phyloP scores from a whole-genome alignment of 2,329 filamentous ascomycete species.

The Alternaria triticimaculans region DNA sequence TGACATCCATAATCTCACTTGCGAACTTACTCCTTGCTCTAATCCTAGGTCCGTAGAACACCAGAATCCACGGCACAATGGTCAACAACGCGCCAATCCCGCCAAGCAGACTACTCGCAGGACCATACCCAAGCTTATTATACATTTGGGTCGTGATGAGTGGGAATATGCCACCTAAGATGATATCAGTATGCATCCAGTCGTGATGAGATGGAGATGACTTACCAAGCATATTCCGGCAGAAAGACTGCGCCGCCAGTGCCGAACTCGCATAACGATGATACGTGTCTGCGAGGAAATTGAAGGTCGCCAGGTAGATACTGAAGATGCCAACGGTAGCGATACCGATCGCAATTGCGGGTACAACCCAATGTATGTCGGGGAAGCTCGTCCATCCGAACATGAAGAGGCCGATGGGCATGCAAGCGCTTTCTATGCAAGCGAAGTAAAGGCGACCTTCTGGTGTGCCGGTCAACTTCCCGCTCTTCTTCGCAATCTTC shows the following conservation, averaged over 20 bases:
- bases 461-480: slow-evolving; percentile 55
- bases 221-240: slow-evolving; percentile 75
- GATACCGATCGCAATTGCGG: slow-evolving; percentile 71
- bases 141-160: slow-evolving; percentile 79
- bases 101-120: slow-evolving; percentile 77
- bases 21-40: slow-evolving; percentile 79
- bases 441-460: slow-evolving; percentile 85
- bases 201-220: background rate
- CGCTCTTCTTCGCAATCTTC: slow-evolving; percentile 61
- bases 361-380: slow-evolving; percentile 73
- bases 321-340: slow-evolving; percentile 86
- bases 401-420: slow-evolving; percentile 82
- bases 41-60: slow-evolving; percentile 79
- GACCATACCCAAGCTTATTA: slow-evolving; percentile 70
- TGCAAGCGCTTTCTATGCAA: slow-evolving; percentile 74
- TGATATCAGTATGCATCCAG: slow-evolving; percentile 2
- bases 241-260: slow-evolving; percentile 84
- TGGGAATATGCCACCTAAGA: slow-evolving; percentile 72
- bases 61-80: slow-evolving; percentile 84
- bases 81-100: slow-evolving; percentile 72
- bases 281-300: slow-evolving; percentile 90
- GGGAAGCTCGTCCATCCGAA: slow-evolving; percentile 74
- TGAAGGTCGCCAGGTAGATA: slow-evolving; percentile 81
- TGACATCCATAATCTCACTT: slow-evolving; percentile 44
- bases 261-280: slow-evolving; percentile 84